A percentile compares a stretch with the other conserved stretches of the same genome.
phyloP scores from a whole-genome alignment of 148 eudicot genomes.

The Chenopodium suecicum region DNA sequence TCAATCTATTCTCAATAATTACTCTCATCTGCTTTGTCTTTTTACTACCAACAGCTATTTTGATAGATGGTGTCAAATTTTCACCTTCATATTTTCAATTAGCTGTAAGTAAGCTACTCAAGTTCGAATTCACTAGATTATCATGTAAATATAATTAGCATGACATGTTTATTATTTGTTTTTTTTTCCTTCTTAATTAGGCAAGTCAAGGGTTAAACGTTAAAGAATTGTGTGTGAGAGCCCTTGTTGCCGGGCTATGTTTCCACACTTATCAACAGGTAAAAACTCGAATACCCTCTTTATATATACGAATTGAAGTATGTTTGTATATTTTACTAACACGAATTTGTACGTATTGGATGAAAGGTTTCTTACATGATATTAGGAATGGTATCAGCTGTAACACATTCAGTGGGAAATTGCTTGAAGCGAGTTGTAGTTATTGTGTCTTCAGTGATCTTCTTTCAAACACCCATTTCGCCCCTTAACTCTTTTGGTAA shows the following conservation, averaged over 20 bases:
- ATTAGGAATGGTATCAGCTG: slow-evolving; percentile 78
- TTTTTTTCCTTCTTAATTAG: neutral
- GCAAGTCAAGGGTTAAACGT: slow-evolving; percentile 33
- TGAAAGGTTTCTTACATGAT: slow-evolving; percentile 76
- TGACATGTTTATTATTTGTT: neutral
- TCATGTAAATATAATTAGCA: slow-evolving; percentile 1
- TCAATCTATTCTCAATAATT: slow-evolving; percentile 78
- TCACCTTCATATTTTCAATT: slow-evolving; percentile 62
- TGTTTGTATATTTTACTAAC: neutral
- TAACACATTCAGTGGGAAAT: slow-evolving; percentile 84
- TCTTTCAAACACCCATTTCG: slow-evolving; percentile 79
- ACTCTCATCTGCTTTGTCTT: slow-evolving; percentile 66
- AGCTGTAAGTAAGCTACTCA: slow-evolving; percentile 34
- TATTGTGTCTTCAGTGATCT: slow-evolving; percentile 71
- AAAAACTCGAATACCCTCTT: neutral
- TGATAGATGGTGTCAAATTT: slow-evolving; percentile 69
- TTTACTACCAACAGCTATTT: slow-evolving; percentile 54
- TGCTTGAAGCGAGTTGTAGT: slow-evolving; percentile 83
- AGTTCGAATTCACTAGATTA: too few species aligned
- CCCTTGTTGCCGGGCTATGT: slow-evolving; percentile 32
- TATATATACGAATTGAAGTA: too few species aligned
- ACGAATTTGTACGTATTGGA: neutral
- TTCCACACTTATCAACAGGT: slow-evolving; percentile 42
- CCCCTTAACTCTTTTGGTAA: slow-evolving; percentile 68
- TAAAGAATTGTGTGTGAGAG: slow-evolving; percentile 26